phyloP scores from a whole-genome alignment of 192 early-diverging fungal species.

The Gamsiella multidivaricata region DNA sequence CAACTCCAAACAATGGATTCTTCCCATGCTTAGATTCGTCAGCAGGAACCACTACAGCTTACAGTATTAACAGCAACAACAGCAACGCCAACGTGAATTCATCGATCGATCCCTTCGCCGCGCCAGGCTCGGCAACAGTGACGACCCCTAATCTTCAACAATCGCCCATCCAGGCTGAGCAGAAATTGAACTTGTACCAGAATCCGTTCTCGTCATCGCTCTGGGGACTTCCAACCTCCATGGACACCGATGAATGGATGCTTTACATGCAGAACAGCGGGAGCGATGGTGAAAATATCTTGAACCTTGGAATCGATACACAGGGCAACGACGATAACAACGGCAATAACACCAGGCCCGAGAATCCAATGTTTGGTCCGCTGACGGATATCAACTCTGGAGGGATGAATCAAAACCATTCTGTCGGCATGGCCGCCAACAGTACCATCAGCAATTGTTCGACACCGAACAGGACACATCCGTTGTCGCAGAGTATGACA shows the following conservation, averaged over 20 bases:
- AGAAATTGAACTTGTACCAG: conserved; percentile 12
- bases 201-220: conserved; percentile 51
- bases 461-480: conserved; percentile 1
- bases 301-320: conserved; percentile 5
- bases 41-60: neutral
- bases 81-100: neutral
- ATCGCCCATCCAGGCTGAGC: neutral
- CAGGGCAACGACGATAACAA: neutral
- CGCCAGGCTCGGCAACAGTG: conserved; percentile 31
- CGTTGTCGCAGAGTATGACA: conserved; percentile 34
- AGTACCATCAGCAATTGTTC: neutral
- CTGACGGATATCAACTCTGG: neutral
- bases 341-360: neutral
- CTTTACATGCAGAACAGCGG: conserved; percentile 46
- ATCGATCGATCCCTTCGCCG: conserved; percentile 20
- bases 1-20: conserved; percentile 6
- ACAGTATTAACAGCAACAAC: neutral
- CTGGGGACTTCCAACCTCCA: conserved; percentile 45
- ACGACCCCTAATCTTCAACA: neutral
- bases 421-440: neutral
- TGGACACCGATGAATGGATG: conserved; percentile 50
- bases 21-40: conserved; percentile 12
- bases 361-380: conserved; percentile 8
- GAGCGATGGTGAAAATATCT: neutral
- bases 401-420: conserved; percentile 1